Evolutionary conservation across 2,329 filamentous ascomycete species (phyloP), one percentile per base, ranked within the genome.

Genomic region (Nigrospora sphaerica): DNA sequence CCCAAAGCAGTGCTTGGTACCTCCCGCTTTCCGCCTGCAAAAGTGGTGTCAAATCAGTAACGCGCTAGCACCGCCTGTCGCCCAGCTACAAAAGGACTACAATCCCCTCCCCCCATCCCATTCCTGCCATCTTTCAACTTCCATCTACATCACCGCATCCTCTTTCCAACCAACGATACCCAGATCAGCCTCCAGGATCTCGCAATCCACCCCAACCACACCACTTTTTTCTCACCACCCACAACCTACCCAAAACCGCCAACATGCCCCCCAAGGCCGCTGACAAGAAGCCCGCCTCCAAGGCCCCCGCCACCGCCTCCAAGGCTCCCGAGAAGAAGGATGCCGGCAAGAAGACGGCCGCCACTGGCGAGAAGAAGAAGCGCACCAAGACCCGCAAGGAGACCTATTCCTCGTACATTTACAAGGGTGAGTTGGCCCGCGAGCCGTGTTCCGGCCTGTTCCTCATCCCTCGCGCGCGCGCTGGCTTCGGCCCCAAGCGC

Each of bases 341-440:
- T 77, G 93, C 92, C 57, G 93, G 92, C 80, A 98, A 98, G 88
- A 98, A 97, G 87, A 97, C 93, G 42, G 89, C 92, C 51, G 83
- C 91, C 52, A 83, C 88, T 67, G 93, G 93, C 56, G 93, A 97
- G 63, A 97, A 97, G 90, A 98, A 98, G 88, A 98, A 97, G 91
- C 89, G 93, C 68, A 95, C 90, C 78, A 98, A 98, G 91, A 88
- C 91, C 59, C 86, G 93, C 77, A 97, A 97, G 87, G 93, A 98
- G 82, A 98, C 93, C n/a, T 98, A 98, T 81, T 95, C 88, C 61
- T 95, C 89, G 47, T 98, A 98, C 83, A 98, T 98, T 77, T 98
- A 97, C 88, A 98, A 97, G 81, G 93, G 92, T 96, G 68, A 71
- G 81, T 67, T 54, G 46, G 17, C 42, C 23, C 2, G 23, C 4